Percentiles rank a stretch among this genome's conserved stretches.
Conservation (phyloP, 805 yeast species). For the Kluyveromyces lactis region DNA sequence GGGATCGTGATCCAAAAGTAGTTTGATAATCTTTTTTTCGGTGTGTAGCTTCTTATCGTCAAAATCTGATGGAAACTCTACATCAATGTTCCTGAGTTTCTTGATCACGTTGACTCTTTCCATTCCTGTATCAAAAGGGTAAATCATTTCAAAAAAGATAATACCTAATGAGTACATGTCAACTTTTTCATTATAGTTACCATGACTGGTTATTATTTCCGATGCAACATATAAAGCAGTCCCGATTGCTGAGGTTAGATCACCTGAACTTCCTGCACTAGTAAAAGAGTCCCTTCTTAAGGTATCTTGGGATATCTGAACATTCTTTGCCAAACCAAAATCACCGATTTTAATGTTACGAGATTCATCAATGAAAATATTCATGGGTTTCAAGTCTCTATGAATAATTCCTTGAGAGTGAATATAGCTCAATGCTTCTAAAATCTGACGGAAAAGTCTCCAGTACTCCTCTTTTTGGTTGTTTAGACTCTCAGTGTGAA, state of each 20-base stretch:
- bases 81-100: constrained; percentile 46
- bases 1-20: constrained; percentile 74
- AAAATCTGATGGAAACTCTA: constrained; percentile 69
- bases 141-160: constrained; percentile 92
- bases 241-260: constrained; percentile 87
- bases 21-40: constrained; percentile 60
- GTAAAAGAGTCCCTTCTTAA: constrained; percentile 26
- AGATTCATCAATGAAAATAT: constrained; percentile 86
- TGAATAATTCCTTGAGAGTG: constrained; percentile 93
- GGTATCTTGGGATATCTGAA: constrained; percentile 41
- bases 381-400: constrained; percentile 91
- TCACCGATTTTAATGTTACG: constrained; percentile 92
- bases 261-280: constrained; percentile 39
- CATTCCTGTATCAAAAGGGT: constrained; percentile 81
- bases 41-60: constrained; percentile 38
- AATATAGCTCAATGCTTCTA: constrained; percentile 85
- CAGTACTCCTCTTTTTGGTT: constrained; percentile 73
- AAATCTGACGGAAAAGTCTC: constrained; percentile 77
- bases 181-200: constrained; percentile 83
- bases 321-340: constrained; percentile 91
- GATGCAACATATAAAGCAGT: constrained; percentile 89
- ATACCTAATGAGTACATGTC: constrained; percentile 95
- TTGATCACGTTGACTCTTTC: constrained; percentile 75
- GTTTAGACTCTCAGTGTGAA: constrained; percentile 64
- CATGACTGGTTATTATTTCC: constrained; percentile 69